Conservation (phyloP, 1,284 basidiomycete genomes). For the Polyporus tsugae region DNA sequence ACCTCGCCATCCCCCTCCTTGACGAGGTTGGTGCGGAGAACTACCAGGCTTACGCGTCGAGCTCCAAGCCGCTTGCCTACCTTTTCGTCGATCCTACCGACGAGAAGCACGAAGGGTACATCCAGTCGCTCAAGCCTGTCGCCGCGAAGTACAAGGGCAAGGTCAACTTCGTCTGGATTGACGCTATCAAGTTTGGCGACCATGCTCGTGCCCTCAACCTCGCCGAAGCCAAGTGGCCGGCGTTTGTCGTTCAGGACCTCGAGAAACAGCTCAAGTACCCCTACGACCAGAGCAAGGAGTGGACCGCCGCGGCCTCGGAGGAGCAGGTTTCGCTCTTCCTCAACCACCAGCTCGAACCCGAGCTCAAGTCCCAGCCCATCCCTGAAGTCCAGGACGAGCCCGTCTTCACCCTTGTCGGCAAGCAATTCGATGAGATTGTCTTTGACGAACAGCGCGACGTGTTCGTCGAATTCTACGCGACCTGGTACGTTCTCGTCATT, state of each 20-base stretch:
- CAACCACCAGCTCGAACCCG: conserved; percentile 80
- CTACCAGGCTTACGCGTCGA: conserved; percentile 87
- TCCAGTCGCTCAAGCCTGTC: conserved; percentile 78
- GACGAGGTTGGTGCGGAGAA: conserved; percentile 97
- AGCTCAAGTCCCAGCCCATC: conserved; percentile 91
- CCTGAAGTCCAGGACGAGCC: conserved; percentile 86
- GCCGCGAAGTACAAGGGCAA: conserved; percentile 87
- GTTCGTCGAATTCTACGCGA: conserved; percentile 97
- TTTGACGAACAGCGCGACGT: conserved; percentile 93
- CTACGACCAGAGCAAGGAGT: conserved; percentile 71
- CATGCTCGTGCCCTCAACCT: conserved; percentile 97
- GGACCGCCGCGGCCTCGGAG: conserved; percentile 64
- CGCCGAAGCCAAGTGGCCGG: conserved; percentile 86
- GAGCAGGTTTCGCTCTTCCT: conserved; percentile 75
- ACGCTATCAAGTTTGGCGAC: conserved; percentile 93
- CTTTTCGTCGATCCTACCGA: conserved; percentile 90
- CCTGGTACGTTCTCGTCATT: conserved; percentile 74
- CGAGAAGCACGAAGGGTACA: conserved; percentile 70
- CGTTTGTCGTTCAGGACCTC: conserved; percentile 94
- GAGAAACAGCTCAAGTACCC: conserved; percentile 91
- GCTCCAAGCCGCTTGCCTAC: conserved; percentile 92
- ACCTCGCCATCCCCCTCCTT: conserved; percentile 88
- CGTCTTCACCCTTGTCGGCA: conserved; percentile 88
- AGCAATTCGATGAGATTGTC: conserved; percentile 89
- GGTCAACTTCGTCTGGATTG: conserved; percentile 99